These are phyloP conservation scores for Candida sphagnicola DNA, from an alignment of 805 yeast genomes.

Conservation along the genomic window DNA sequence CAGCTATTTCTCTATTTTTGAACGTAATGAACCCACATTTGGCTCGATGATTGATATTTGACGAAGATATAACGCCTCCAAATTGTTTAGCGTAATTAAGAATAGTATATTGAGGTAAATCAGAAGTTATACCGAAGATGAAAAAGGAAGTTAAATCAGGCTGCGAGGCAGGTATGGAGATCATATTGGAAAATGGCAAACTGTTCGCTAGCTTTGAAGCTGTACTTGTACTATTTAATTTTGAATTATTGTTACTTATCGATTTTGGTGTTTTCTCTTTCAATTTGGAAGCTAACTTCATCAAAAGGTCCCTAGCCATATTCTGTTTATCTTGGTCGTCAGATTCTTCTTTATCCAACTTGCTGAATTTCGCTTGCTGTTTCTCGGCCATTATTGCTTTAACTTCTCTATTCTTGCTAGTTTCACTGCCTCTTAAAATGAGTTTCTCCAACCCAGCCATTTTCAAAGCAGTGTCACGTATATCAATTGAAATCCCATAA, in stretches of 20 bases:
- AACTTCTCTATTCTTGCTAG: slow-evolving; percentile 26
- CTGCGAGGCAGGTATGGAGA: slow-evolving; percentile 37
- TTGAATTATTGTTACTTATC: slow-evolving; percentile 8
- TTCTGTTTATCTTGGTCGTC: slow-evolving; percentile 13
- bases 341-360: slow-evolving; percentile 7
- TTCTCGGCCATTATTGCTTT: slow-evolving; percentile 42
- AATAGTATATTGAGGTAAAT: slow-evolving; percentile 61
- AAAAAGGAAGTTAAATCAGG: slow-evolving; percentile 54
- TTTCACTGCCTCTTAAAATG: slow-evolving; percentile 13
- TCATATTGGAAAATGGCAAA: slow-evolving; percentile 67
- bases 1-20: slow-evolving; percentile 47
- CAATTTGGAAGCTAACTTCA: slow-evolving; percentile 40
- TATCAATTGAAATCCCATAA: slow-evolving; percentile 72
- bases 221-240: slow-evolving; percentile 31
- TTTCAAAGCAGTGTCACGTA: slow-evolving; percentile 77
- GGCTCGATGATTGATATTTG: slow-evolving; percentile 54
- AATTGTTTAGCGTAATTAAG: slow-evolving; percentile 41
- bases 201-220: slow-evolving; percentile 49
- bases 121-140: slow-evolving; percentile 68
- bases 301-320: slow-evolving; percentile 49
- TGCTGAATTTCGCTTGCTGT: slow-evolving; percentile 48
- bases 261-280: slow-evolving; percentile 9
- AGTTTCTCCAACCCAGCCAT: slow-evolving; percentile 51
- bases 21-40: slow-evolving; percentile 64
- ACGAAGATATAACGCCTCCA: slow-evolving; percentile 50